Evolutionary conservation across 306 rosid species (phyloP).

Genomic region (Medicago arabica): DNA sequence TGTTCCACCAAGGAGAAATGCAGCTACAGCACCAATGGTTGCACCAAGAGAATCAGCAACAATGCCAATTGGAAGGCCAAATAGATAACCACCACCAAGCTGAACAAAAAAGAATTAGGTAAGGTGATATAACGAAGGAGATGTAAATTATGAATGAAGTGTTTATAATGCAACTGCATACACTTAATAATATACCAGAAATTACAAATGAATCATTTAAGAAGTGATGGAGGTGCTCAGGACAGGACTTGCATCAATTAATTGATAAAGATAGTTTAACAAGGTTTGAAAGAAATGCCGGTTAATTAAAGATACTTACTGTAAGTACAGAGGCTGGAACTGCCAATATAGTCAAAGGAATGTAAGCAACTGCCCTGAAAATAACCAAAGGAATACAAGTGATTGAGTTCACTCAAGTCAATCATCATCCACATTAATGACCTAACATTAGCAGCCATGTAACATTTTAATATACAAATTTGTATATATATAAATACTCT

Average conservation of each 20-base stretch:
- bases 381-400: slow-evolving; percentile 31
- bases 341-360: slow-evolving; percentile 88
- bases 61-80: slow-evolving; percentile 82
- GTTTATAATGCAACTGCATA: neutral
- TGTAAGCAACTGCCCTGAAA: slow-evolving; percentile 80
- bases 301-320: slow-evolving; percentile 55
- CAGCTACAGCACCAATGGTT: slow-evolving; percentile 83
- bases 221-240: neutral
- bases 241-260: neutral
- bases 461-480: neutral
- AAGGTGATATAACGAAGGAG: neutral
- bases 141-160: neutral
- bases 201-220: neutral
- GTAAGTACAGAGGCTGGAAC: slow-evolving; percentile 93
- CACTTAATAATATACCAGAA: neutral
- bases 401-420: slow-evolving; percentile 22
- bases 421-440: neutral
- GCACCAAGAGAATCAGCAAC: slow-evolving; percentile 90
- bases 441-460: neutral
- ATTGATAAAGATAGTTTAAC: neutral
- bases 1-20: slow-evolving; percentile 88
- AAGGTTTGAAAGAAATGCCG: slow-evolving; percentile 4
- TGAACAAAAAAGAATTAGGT: slow-evolving; percentile 46
- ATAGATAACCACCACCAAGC: slow-evolving; percentile 97
- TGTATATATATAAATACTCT: neutral